Evolutionary conservation across 345 rosid genomes (phyloP).

Genomic region (Corymbia maculata): DNA sequence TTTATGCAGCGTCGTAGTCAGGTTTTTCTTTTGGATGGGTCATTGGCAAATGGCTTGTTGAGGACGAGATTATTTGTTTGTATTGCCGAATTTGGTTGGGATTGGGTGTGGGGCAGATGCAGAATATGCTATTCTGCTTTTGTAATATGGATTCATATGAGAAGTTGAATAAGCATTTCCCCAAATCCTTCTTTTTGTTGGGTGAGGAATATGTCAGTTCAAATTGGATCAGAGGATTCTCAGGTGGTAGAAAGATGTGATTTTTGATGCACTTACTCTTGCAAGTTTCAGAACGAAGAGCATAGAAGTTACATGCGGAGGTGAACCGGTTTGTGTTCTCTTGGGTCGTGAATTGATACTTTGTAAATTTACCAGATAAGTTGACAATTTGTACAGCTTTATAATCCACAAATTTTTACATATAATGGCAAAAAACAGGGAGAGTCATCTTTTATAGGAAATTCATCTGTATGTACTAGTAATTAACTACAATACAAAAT

Average conservation of each 20-base stretch:
- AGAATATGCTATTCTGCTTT: slow-evolving; percentile 30
- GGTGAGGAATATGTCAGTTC: background rate
- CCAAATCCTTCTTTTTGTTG: background rate
- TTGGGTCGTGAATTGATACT: background rate
- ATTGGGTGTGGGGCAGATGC: slow-evolving; percentile 4
- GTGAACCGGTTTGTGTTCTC: background rate
- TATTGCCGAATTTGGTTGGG: background rate
- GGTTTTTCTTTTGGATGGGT: background rate
- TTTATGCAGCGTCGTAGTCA: background rate
- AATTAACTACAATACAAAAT: background rate
- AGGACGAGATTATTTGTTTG: background rate
- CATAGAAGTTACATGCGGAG: background rate
- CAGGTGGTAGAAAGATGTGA: background rate
- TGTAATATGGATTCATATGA: slow-evolving; percentile 2
- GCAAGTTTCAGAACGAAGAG: background rate
- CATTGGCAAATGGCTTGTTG: background rate
- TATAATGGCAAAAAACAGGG: background rate
- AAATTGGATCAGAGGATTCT: background rate
- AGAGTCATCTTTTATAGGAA: background rate
- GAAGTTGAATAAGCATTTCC: background rate
- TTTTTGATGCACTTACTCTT: background rate
- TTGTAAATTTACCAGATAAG: background rate
- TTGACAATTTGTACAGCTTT: background rate
- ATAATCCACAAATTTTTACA: background rate
- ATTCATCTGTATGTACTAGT: background rate